Percentiles rank a stretch among this genome's conserved stretches.
Conservation (phyloP, 306 rosid genomes). For the Ziziphus jujuba region DNA sequence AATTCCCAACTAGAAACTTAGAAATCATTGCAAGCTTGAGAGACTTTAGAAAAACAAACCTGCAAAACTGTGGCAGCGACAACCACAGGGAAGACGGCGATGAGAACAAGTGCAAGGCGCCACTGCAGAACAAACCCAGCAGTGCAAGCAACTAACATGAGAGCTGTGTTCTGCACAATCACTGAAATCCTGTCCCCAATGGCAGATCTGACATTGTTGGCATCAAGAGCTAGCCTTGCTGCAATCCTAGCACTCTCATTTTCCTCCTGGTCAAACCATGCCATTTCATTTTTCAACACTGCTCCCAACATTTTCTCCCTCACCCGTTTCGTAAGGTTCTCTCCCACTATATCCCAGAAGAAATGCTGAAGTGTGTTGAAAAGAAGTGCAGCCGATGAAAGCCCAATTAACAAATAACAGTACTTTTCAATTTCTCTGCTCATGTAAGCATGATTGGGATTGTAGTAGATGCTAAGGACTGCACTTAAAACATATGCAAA, state of each 20-base stretch:
- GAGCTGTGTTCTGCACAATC: constrained; percentile 92
- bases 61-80: constrained; percentile 98
- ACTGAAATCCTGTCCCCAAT: constrained; percentile 91
- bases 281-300: constrained; percentile 85
- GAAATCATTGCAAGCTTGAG: constrained; percentile 1
- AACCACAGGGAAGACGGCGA: constrained; percentile 95
- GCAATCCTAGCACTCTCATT: constrained; percentile 89
- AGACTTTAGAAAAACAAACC: constrained; percentile 42
- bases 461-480: constrained; percentile 87
- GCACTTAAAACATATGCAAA: constrained; percentile 92
- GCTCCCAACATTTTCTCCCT: constrained; percentile 84
- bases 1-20: constrained; percentile 10
- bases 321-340: constrained; percentile 83
- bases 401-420: constrained; percentile 86
- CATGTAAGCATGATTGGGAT: constrained; percentile 68
- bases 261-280: constrained; percentile 95
- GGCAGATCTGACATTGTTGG: constrained; percentile 92
- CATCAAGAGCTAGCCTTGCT: constrained; percentile 85
- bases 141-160: constrained; percentile 87
- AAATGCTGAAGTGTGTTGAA: constrained; percentile 91
- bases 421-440: constrained; percentile 69
- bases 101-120: constrained; percentile 93
- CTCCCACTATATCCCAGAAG: constrained; percentile 98
- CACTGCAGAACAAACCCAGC: constrained; percentile 94
- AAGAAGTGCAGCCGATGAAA: constrained; percentile 87